These are phyloP conservation scores for Candolleomyces eurysporus DNA, from an alignment of 768 basidiomycete genomes.

Conservation along the genomic window DNA sequence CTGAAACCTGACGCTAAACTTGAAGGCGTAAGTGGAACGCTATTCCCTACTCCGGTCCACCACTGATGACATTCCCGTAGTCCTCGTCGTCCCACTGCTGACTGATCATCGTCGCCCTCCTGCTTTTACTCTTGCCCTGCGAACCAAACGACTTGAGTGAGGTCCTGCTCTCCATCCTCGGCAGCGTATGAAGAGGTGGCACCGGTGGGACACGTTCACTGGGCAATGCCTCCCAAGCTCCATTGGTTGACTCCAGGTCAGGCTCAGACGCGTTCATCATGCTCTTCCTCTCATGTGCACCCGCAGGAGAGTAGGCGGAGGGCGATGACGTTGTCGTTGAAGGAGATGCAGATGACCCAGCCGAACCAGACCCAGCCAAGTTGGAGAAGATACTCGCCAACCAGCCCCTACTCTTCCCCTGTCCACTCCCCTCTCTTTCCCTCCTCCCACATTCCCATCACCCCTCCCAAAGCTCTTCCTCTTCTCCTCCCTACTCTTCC, in stretches of 20 bases:
- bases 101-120: conserved; percentile 1
- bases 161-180: not conserved
- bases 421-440: not conserved
- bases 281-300: not conserved
- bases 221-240: not conserved
- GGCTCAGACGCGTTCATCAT: not conserved
- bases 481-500: conserved; percentile 1
- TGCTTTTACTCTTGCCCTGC: not conserved
- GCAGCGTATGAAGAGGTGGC: conserved; percentile 3
- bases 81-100: not conserved
- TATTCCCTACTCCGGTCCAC: not conserved
- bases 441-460: conserved; percentile 4
- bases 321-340: not conserved
- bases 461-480: conserved; percentile 6
- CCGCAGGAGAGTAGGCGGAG: not conserved
- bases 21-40: conserved; percentile 2
- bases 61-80: too few species aligned
- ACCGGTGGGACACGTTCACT: conserved; percentile 6
- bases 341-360: not conserved
- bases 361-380: not conserved
- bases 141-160: not conserved
- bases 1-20: not conserved
- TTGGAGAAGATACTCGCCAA: conserved; percentile 13
- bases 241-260: not conserved
- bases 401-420: conserved; percentile 9